Evolutionary conservation across 228 moss, liverwort and hornwort genomes (phyloP), one percentile per base, ranked within the genome.

Genomic region (Sphagnum fallax): DNA sequence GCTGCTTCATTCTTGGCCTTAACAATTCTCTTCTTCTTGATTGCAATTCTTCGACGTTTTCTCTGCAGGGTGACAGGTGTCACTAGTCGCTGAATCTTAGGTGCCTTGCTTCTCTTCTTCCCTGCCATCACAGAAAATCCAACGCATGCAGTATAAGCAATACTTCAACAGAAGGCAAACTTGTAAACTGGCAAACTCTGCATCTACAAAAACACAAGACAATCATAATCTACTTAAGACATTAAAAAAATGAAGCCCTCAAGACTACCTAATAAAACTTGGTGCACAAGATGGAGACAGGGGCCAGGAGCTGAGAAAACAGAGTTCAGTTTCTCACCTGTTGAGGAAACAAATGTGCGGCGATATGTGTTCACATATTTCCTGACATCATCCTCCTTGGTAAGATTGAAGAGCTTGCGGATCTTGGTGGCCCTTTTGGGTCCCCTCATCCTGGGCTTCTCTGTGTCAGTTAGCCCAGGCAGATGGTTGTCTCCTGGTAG

Each of bases 101-200:
- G 92, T 9, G 95, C 95, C 82, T 95, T 95, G 84, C 92, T 92
- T 66, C 87, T 81, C 81, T 95, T 95, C 82, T 95, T 89, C 57
- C 95, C 94, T 95, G 82, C 57, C 32, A 32, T 32, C 32, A 32
- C 32, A 32, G 32, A 32, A 32, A 32, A 32, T 32, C 32, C 32
- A 32, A 32, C 3, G 1, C 32, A 2, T 32, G 2, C 32, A 32
- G 32, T 32, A 32, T 32, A 32, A 32, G 32, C 32, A 32, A 32
- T 32, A 32, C 32, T 32, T 32, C 32, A 3, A 32, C 32, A 32
- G 32, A 32, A 32, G 32, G 32, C 32, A 32, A 32, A 32, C 2
- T 32, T 32, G 32, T 32, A 2, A 32, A 32, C 32, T 2, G 32
- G 32, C 32, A 32, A 32, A 32, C 2, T 32, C 32, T 32, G 32